Evolutionary conservation across 1,284 basidiomycete genomes (phyloP).

Genomic region (Fomitopsis palustris): DNA sequence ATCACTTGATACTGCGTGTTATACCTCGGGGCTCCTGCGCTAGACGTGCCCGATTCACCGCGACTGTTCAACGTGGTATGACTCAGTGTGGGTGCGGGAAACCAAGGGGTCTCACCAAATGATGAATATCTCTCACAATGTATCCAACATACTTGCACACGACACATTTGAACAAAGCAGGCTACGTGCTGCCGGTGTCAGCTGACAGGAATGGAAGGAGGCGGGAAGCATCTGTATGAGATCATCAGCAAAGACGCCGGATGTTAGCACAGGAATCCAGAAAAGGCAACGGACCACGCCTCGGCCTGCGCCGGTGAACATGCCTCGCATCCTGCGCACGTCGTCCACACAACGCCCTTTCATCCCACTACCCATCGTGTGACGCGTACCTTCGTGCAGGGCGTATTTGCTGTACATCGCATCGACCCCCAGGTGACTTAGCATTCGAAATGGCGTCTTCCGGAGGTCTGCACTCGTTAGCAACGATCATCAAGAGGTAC

Average conservation of each 20-base stretch:
- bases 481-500: slow-evolving; percentile 83
- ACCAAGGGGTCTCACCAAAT: too few relatives aligned
- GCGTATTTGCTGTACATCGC: background rate
- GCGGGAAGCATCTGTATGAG: background rate
- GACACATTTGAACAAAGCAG: too few relatives aligned
- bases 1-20: too few relatives aligned
- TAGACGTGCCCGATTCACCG: too few relatives aligned
- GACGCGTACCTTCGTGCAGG: background rate
- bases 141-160: too few relatives aligned
- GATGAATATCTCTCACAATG: too few relatives aligned
- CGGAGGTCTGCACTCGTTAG: slow-evolving; percentile 62
- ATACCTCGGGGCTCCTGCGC: too few relatives aligned
- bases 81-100: too few relatives aligned
- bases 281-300: background rate
- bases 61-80: too few relatives aligned
- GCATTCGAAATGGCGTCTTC: slow-evolving; percentile 19
- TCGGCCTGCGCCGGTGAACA: slow-evolving; percentile 2
- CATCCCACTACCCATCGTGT: background rate
- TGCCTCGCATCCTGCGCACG: background rate
- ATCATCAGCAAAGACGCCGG: background rate
- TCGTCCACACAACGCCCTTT: background rate
- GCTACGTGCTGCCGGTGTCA: too few relatives aligned
- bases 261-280: background rate
- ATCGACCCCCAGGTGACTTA: background rate
- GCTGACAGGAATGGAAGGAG: background rate